Evolutionary conservation across 2,329 filamentous ascomycete genomes (phyloP).

Genomic region (Plectosphaerella plurivora): DNA sequence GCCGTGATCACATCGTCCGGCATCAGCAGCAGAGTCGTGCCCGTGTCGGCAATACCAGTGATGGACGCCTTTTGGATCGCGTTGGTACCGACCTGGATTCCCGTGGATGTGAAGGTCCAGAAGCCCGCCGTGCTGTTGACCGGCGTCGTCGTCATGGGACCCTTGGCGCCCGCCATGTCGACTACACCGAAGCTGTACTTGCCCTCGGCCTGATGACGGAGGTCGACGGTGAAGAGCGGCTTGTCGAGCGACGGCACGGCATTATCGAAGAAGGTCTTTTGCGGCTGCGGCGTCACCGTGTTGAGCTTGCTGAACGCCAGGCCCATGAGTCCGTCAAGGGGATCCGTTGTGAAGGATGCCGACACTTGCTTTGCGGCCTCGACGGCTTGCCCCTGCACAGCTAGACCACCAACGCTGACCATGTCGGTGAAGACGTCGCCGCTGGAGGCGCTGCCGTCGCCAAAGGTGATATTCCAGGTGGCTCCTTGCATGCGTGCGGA

Average conservation of each 20-base stretch:
- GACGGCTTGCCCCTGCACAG: constrained; percentile 33
- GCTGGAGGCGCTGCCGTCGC: constrained; percentile 34
- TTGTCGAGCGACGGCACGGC: constrained; percentile 19
- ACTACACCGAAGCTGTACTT: constrained; percentile 40
- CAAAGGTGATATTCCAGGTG: constrained; percentile 37
- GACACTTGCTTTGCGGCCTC: constrained; percentile 37
- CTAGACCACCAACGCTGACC: constrained; percentile 36
- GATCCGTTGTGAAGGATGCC: constrained; percentile 28
- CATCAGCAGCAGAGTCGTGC: constrained; percentile 62
- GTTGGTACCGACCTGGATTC: constrained; percentile 44
- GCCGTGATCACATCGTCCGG: constrained; percentile 48
- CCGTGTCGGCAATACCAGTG: constrained; percentile 51
- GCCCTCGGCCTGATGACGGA: constrained; percentile 28
- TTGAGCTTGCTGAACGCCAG: constrained; percentile 38
- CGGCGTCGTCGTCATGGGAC: constrained; percentile 49
- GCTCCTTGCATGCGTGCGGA: constrained; percentile 29
- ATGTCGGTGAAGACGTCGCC: constrained; percentile 39
- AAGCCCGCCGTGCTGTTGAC: constrained; percentile 55
- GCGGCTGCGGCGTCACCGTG: constrained; percentile 31
- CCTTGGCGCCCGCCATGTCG: constrained; percentile 52
- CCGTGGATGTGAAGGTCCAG: constrained; percentile 57
- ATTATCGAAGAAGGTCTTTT: constrained; percentile 39
- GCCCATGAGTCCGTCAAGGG: constrained; percentile 35
- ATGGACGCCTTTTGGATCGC: background rate
- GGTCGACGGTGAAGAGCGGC: constrained; percentile 27